These are phyloP conservation scores for Beta vulgaris DNA, from an alignment of 148 eudicot species.

Conservation along the genomic window DNA sequence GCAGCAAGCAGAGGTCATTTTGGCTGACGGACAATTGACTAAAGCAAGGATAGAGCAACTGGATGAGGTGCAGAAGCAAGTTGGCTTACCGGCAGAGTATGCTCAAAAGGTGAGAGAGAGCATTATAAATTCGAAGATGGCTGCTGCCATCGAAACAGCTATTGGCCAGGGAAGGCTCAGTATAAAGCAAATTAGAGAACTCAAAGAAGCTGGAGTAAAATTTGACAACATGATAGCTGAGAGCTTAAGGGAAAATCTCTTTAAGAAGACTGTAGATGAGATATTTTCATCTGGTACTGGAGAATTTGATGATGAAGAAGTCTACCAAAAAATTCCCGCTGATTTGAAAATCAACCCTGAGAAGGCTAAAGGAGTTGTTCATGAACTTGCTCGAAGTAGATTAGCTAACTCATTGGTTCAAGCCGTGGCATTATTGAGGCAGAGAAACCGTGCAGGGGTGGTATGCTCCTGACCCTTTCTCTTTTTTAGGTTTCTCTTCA, in stretches of 20 bases:
- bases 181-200: slow-evolving; percentile 74
- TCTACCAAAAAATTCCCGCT: slow-evolving; percentile 70
- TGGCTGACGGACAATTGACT: slow-evolving; percentile 90
- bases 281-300: slow-evolving; percentile 93
- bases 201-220: slow-evolving; percentile 66
- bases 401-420: slow-evolving; percentile 68
- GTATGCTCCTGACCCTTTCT: slow-evolving; percentile 36
- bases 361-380: slow-evolving; percentile 67
- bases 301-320: slow-evolving; percentile 86
- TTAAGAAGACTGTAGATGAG: slow-evolving; percentile 68
- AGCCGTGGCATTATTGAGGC: slow-evolving; percentile 78
- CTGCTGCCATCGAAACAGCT: slow-evolving; percentile 79
- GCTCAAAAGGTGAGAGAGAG: slow-evolving; percentile 77
- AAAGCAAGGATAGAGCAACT: slow-evolving; percentile 67
- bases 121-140: slow-evolving; percentile 73
- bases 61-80: slow-evolving; percentile 69
- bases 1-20: slow-evolving; percentile 83
- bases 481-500: neutral
- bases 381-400: slow-evolving; percentile 69
- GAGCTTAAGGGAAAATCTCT: slow-evolving; percentile 68
- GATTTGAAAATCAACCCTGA: slow-evolving; percentile 65
- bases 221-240: slow-evolving; percentile 64
- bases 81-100: slow-evolving; percentile 80
- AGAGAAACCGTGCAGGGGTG: slow-evolving; percentile 76
- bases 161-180: slow-evolving; percentile 75